Evolutionary conservation across 2,329 filamentous ascomycete species (phyloP).

Genomic region (Apiospora marii): DNA sequence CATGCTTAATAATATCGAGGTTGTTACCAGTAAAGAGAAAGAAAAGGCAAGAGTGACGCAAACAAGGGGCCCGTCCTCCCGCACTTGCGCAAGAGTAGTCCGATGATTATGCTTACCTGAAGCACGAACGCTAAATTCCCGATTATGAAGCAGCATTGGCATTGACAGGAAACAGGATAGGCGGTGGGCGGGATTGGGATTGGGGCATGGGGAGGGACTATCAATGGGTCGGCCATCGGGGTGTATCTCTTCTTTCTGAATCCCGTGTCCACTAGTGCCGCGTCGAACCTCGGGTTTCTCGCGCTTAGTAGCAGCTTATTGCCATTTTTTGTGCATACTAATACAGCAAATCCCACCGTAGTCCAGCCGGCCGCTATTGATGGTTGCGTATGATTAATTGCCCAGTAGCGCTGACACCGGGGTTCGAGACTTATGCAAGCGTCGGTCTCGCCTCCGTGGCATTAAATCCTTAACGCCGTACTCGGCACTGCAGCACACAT

Average conservation of each 20-base stretch:
- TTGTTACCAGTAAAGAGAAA: not conserved
- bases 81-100: not conserved
- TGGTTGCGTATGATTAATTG: not conserved
- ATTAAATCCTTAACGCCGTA: slow-evolving; percentile 3
- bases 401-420: not conserved
- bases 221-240: not conserved
- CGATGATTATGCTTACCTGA: slow-evolving; percentile 6
- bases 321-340: too few species aligned
- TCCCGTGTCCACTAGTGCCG: not conserved
- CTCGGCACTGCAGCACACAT: too few species aligned
- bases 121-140: not conserved
- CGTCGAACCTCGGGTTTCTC: not conserved
- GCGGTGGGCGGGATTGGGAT: not conserved
- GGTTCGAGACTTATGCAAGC: not conserved
- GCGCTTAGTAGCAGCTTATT: not conserved
- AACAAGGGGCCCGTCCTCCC: not conserved
- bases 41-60: not conserved
- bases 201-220: too few species aligned
- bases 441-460: not conserved
- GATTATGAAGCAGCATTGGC: slow-evolving; percentile 4
- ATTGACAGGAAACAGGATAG: not conserved
- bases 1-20: not conserved
- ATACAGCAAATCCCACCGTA: not conserved
- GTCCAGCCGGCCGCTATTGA: not conserved
- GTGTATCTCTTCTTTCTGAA: not conserved